Percentiles rank a stretch among this genome's conserved stretches.
Conservation (phyloP, 2,329 filamentous ascomycete species). For the Blumeria graminis region DNA sequence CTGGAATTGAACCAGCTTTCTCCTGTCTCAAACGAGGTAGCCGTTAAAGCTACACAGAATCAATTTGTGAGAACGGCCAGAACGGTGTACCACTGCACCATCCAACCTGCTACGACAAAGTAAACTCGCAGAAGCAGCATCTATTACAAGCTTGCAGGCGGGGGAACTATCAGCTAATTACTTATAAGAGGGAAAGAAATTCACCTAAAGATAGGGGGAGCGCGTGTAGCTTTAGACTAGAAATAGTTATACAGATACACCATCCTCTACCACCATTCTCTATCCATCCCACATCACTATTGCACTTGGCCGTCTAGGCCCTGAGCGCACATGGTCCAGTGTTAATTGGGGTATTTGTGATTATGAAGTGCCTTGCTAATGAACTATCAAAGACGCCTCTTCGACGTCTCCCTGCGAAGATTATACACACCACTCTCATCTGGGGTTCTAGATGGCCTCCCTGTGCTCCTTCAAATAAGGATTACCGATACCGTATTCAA, state of each 20-base stretch:
- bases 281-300: no score
- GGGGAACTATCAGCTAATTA: no score
- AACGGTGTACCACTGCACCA: neutral
- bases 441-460: neutral
- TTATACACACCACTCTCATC: no score
- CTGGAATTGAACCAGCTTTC: neutral
- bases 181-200: no score
- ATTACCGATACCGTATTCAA: neutral
- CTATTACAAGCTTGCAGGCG: no score
- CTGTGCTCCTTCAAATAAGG: neutral
- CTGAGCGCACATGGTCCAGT: neutral
- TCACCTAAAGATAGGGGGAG: no score
- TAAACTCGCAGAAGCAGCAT: no score
- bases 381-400: neutral
- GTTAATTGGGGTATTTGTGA: no score
- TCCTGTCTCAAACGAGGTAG: neutral
- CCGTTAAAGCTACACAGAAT: neutral
- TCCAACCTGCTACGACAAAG: neutral
- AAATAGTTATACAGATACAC: no score
- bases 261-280: no score
- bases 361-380: conserved; percentile 1
- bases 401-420: neutral
- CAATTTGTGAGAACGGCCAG: neutral
- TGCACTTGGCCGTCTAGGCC: no score
- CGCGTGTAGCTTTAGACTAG: no score